Conservation (phyloP, 2,329 filamentous ascomycete genomes). For the Neopestalotiopsis clavispora region DNA sequence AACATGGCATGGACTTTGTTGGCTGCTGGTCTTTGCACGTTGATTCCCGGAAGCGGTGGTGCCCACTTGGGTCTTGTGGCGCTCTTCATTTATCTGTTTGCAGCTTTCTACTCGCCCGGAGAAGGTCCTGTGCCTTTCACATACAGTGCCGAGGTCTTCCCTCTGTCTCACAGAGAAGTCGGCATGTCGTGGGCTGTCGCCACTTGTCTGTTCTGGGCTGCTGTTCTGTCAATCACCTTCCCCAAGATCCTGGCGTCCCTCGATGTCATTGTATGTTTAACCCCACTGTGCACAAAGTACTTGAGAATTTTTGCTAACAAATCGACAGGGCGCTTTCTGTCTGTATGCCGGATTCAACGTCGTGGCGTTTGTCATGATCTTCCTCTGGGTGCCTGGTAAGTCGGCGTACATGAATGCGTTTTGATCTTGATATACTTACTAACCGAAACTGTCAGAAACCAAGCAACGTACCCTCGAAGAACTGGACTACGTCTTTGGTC, state of each 20-base stretch:
- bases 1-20: slow-evolving; percentile 67
- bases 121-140: slow-evolving; percentile 69
- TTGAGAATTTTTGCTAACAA: not conserved
- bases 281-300: not conserved
- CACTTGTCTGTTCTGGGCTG: slow-evolving; percentile 63
- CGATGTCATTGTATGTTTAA: slow-evolving; percentile 33
- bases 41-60: slow-evolving; percentile 39
- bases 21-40: slow-evolving; percentile 59
- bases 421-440: not conserved
- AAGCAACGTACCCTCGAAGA: slow-evolving; percentile 64
- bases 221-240: slow-evolving; percentile 63
- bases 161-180: slow-evolving; percentile 68
- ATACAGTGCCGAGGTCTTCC: slow-evolving; percentile 70
- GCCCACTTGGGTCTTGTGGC: slow-evolving; percentile 49
- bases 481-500: slow-evolving; percentile 65
- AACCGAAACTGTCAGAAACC: slow-evolving; percentile 37
- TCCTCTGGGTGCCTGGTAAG: slow-evolving; percentile 58
- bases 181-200: slow-evolving; percentile 71
- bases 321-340: slow-evolving; percentile 48
- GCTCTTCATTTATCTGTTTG: slow-evolving; percentile 61
- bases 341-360: slow-evolving; percentile 62
- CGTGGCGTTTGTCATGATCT: slow-evolving; percentile 59
- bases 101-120: slow-evolving; percentile 62
- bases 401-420: not conserved
- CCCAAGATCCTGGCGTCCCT: slow-evolving; percentile 54